Conservation (phyloP, 108 stramenopile genomes). For the Cyclotella baltica region DNA sequence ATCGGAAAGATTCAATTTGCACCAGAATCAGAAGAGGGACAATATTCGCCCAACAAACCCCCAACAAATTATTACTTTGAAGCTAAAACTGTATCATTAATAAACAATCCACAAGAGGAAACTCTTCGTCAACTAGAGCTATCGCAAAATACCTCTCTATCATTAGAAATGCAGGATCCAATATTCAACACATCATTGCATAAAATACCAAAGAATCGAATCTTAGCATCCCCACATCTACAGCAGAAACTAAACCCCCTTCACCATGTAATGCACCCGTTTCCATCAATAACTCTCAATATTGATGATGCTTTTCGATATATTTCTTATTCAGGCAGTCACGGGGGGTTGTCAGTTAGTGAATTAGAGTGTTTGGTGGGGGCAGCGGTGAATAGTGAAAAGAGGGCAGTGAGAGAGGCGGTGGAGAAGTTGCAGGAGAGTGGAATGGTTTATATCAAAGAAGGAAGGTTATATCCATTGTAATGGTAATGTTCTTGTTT, state of each 20-base stretch:
- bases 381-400: constrained; percentile 30
- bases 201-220: constrained; percentile 35
- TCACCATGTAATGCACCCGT: constrained; percentile 13
- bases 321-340: constrained; percentile 39
- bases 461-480: constrained; percentile 50
- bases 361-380: constrained; percentile 47
- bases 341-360: constrained; percentile 38
- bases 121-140: constrained; percentile 49
- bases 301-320: constrained; percentile 44
- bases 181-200: background rate
- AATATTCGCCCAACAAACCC: background rate
- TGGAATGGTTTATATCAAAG: constrained; percentile 46
- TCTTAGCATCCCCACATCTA: constrained; percentile 32
- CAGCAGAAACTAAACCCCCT: constrained; percentile 39
- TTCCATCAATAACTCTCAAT: constrained; percentile 30
- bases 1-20: constrained; percentile 39
- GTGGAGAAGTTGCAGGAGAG: constrained; percentile 43
- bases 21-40: background rate
- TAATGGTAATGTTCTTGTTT: too few relatives aligned
- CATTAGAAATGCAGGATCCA: background rate
- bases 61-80: constrained; percentile 19
- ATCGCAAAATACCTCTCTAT: constrained; percentile 6
- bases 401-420: constrained; percentile 40
- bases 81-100: constrained; percentile 42
- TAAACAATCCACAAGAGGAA: constrained; percentile 40